Evolutionary conservation across 2,329 filamentous ascomycete species (phyloP), one percentile per base, ranked within the genome.

Genomic region (Pseudocercospora pini-densiflorae): DNA sequence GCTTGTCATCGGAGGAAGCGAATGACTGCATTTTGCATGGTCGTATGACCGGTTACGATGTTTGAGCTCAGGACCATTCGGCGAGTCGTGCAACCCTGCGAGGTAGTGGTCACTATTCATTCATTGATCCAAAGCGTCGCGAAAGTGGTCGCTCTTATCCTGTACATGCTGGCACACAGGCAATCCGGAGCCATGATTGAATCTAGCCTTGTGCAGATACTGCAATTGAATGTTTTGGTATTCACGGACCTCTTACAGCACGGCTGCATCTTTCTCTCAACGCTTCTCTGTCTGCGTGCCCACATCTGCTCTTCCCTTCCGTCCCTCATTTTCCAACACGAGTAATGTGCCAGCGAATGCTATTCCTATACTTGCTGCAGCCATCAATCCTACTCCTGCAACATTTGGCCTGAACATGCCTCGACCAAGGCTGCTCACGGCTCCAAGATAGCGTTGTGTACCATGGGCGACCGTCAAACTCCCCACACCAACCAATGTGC

Each of bases 381-480:
- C 71, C 53, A 76, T 65, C 10, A 73, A 66, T 33, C 71, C 68
- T 4, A 75, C 70, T 3, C 74, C 77, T 24, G 73, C 71, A 9
- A 73, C 72, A 61, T 77, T 77, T 36, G 78, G 78, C 62, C 74
- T 73, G 62, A 84, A 85, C 27, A 81, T 67, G 4, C 83, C 83
- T 57, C 76, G 73, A 75, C 83, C 77, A 31, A 84, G 71, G 54
- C 78, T 68, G 43, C 76, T 74, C 75, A 85, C 71, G 16, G 78
- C 81, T 21, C 76, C 76, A 70, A 85, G 85, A 69, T 85, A 85
- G 36, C 83, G 76, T 59, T 74, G 72, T 9, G 81, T 83, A 9
- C 82, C 84, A 72, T 85, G 84, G 16, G 78, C 76, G 23, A 86
- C 80, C 61, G 80, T 82, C 0, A 82, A 79, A 9, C 77, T 79